Percentiles rank a stretch among this genome's conserved stretches.
Conservation (phyloP, 257 asterid species). For the Nicotiana otophora region DNA sequence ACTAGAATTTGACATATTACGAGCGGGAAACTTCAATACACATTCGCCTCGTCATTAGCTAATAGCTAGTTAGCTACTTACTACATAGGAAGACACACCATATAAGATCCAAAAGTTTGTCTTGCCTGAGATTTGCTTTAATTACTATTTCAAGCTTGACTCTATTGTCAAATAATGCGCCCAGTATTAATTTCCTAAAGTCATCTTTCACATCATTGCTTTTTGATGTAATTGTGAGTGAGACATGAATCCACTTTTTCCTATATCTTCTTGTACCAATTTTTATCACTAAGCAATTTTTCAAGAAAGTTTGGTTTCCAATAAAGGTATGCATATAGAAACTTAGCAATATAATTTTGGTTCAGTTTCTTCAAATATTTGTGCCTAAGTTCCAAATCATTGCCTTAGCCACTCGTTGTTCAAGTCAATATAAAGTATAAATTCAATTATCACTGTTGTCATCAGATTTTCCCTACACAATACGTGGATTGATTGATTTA, state of each 20-base stretch:
- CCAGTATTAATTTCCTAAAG: conserved; percentile 1
- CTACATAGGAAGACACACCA: neutral
- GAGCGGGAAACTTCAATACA: too few relatives aligned
- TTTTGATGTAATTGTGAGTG: neutral
- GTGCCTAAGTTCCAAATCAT: neutral
- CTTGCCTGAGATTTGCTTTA: neutral
- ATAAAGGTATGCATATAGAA: neutral
- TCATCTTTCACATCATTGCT: conserved; percentile 6
- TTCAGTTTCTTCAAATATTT: neutral
- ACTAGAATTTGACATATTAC: too few relatives aligned
- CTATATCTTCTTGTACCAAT: neutral
- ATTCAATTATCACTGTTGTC: neutral
- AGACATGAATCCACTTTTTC: neutral
- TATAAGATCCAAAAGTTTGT: neutral
- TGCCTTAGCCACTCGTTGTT: neutral
- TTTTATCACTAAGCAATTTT: neutral
- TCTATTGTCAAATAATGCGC: neutral
- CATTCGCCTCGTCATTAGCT: too few relatives aligned
- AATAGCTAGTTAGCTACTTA: too few relatives aligned
- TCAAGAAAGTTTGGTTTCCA: neutral
- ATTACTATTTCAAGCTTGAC: neutral
- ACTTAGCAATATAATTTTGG: neutral
- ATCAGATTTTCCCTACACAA: neutral
- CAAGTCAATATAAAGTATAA: neutral
- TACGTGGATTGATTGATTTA: neutral